phyloP scores from a whole-genome alignment of 2,329 filamentous ascomycete genomes.

The Westerdykella sp. region DNA sequence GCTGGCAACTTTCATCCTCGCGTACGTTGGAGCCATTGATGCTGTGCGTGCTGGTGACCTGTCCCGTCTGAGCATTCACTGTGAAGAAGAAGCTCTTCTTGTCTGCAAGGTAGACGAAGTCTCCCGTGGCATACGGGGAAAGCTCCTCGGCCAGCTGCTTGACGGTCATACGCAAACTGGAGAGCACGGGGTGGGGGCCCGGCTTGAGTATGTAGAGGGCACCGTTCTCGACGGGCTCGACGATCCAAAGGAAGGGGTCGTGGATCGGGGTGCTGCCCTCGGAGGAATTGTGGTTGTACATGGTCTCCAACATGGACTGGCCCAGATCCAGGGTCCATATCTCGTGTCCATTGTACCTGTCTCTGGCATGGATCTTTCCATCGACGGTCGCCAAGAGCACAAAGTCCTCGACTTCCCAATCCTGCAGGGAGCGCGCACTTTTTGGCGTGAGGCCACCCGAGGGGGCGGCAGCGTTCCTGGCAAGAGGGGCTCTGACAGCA shows the following conservation, averaged over 20 bases:
- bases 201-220: conserved; percentile 82
- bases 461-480: conserved; percentile 43
- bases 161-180: conserved; percentile 66
- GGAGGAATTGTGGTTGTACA: conserved; percentile 63
- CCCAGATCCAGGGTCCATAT: conserved; percentile 82
- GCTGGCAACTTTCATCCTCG: conserved; percentile 68
- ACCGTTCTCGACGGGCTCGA: conserved; percentile 85
- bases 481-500: conserved; percentile 92
- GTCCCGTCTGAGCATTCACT: conserved; percentile 78
- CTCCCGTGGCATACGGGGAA: conserved; percentile 66
- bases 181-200: conserved; percentile 53
- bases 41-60: conserved; percentile 77
- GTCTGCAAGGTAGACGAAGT: conserved; percentile 82
- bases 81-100: conserved; percentile 89
- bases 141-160: conserved; percentile 82
- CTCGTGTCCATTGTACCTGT: conserved; percentile 76
- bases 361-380: conserved; percentile 86
- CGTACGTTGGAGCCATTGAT: conserved; percentile 62
- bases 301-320: conserved; percentile 84
- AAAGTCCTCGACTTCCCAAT: conserved; percentile 99
- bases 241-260: conserved; percentile 89
- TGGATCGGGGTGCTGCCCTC: conserved; percentile 44
- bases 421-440: conserved; percentile 89
- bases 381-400: conserved; percentile 99
- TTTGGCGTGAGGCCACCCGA: conserved; percentile 55